A percentile compares a stretch with the other conserved stretches of the same genome.
phyloP scores from a whole-genome alignment of 768 basidiomycete genomes.

The Vararia minispora region DNA sequence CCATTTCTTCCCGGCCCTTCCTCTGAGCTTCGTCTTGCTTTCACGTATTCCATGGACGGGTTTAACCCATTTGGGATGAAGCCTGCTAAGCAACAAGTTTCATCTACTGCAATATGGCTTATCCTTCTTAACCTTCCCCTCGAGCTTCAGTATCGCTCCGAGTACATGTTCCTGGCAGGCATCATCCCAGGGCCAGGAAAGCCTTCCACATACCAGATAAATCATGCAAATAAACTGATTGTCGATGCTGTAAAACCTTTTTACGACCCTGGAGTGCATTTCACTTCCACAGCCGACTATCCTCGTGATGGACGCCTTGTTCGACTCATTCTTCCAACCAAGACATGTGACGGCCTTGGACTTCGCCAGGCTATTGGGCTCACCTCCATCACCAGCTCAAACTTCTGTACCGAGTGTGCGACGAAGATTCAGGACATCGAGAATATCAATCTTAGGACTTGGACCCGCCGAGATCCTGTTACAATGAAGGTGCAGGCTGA shows the following conservation, averaged over 20 bases:
- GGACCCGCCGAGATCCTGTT: constrained; percentile 8
- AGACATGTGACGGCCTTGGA: constrained; percentile 16
- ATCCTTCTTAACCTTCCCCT: neutral
- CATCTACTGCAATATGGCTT: neutral
- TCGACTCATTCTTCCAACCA: constrained; percentile 4
- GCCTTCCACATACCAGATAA: constrained; percentile 7
- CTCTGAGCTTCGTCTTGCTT: neutral
- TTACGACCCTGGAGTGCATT: constrained; percentile 9
- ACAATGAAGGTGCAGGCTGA: constrained; percentile 4
- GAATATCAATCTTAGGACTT: constrained; percentile 11
- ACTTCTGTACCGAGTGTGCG: constrained; percentile 18
- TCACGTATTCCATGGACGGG: neutral
- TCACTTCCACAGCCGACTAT: neutral
- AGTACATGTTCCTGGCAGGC: constrained; percentile 14
- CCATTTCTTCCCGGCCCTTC: neutral
- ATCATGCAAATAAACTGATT: constrained; percentile 8
- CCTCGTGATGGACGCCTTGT: constrained; percentile 1
- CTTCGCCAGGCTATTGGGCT: constrained; percentile 20
- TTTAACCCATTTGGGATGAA: neutral
- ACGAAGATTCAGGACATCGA: constrained; percentile 17
- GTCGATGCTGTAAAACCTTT: constrained; percentile 9
- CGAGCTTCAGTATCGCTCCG: constrained; percentile 1
- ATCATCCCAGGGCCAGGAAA: constrained; percentile 16
- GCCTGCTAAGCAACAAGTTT: neutral
- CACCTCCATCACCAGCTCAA: constrained; percentile 6